These are phyloP conservation scores for Metschnikowia reukaufii DNA, from an alignment of 805 yeast genomes.

Conservation along the genomic window DNA sequence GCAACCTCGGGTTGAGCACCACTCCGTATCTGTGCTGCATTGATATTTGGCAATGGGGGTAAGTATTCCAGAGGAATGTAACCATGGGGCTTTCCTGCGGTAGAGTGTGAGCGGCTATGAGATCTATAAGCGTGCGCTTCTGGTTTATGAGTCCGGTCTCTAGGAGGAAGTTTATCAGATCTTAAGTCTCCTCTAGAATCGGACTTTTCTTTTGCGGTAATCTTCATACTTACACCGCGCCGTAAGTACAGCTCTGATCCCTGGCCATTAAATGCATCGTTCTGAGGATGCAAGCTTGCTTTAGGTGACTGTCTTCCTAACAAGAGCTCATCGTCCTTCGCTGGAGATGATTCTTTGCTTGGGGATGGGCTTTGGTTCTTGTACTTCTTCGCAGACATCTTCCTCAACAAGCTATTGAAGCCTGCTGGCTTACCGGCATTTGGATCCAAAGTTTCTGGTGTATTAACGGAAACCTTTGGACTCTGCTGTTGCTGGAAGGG, in stretches of 20 bases:
- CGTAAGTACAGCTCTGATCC: constrained; percentile 46
- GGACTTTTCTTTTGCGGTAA: constrained; percentile 55
- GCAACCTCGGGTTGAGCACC: constrained; percentile 10
- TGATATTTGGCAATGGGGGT: constrained; percentile 47
- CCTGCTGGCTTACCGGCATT: constrained; percentile 27
- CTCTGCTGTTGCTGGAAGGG: constrained; percentile 32
- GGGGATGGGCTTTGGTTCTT: constrained; percentile 20
- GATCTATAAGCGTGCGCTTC: constrained; percentile 28
- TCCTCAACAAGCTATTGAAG: constrained; percentile 38
- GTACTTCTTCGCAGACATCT: constrained; percentile 35
- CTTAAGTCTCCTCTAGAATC: constrained; percentile 11
- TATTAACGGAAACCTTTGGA: constrained; percentile 23
- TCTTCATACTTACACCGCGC: constrained; percentile 61
- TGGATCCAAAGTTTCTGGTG: constrained; percentile 36
- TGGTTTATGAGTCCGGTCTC: constrained; percentile 1
- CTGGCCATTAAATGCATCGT: background rate
- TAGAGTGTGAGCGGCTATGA: constrained; percentile 29
- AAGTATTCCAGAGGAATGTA: constrained; percentile 43
- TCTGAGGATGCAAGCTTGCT: constrained; percentile 2
- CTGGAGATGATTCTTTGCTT: constrained; percentile 7
- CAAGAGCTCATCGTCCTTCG: constrained; percentile 1
- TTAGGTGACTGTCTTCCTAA: background rate
- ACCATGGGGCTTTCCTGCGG: constrained; percentile 33
- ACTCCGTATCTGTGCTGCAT: constrained; percentile 27
- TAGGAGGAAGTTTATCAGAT: background rate